Conservation (phyloP, 192 early-diverging fungal genomes). For the Coemansia sp. region DNA sequence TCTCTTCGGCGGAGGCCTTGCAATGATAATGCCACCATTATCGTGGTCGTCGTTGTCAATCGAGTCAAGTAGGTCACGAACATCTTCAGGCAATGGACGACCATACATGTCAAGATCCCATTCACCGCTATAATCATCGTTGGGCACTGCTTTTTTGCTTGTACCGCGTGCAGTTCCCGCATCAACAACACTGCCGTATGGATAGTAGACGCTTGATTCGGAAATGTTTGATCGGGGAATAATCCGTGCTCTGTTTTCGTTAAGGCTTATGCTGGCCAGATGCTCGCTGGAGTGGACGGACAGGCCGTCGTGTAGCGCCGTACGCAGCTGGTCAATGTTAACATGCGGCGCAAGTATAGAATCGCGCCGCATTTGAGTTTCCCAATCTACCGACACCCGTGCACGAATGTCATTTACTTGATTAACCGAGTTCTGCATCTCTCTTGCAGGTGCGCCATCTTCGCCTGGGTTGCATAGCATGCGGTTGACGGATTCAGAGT, state of each 20-base stretch:
- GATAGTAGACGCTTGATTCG: not conserved
- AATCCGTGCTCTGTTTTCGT: not conserved
- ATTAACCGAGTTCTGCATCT: conserved; percentile 15
- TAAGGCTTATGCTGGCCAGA: not conserved
- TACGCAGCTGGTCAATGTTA: conserved; percentile 47
- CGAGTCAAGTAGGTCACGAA: conserved; percentile 45
- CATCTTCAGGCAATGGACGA: conserved; percentile 34
- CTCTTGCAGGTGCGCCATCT: not conserved
- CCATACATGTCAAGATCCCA: conserved; percentile 8
- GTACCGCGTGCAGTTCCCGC: not conserved
- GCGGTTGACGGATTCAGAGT: conserved; percentile 14
- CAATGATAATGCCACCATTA: no score
- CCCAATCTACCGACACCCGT: conserved; percentile 53
- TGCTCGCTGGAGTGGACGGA: conserved; percentile 27
- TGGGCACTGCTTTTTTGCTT: not conserved
- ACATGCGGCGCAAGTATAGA: conserved; percentile 33
- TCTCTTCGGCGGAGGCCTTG: not conserved
- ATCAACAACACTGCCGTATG: not conserved
- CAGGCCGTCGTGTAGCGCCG: conserved; percentile 38
- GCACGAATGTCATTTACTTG: conserved; percentile 45
- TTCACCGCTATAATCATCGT: not conserved
- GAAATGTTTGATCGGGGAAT: not conserved
- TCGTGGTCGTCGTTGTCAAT: conserved; percentile 20
- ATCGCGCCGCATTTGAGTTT: conserved; percentile 35
- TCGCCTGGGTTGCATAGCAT: conserved; percentile 17